phyloP scores from a whole-genome alignment of 768 basidiomycete species.

The Mycena venus region DNA sequence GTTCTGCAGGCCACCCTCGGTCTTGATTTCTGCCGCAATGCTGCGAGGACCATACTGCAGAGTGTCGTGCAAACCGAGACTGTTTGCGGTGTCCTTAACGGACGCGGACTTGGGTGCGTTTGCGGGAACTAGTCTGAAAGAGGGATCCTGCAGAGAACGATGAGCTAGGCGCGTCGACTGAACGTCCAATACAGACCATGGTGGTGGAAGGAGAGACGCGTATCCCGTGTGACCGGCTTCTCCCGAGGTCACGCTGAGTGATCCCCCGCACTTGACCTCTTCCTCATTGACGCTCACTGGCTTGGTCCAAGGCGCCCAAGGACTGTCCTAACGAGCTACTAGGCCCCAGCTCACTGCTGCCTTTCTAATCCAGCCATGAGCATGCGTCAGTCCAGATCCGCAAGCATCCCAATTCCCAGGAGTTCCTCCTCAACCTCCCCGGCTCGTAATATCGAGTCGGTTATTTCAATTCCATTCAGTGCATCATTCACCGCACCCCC shows the following conservation, averaged over 20 bases:
- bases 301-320: background rate
- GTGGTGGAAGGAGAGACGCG: slow-evolving; percentile 38
- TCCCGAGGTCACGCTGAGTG: too few species aligned
- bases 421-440: slow-evolving; percentile 59
- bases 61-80: slow-evolving; percentile 89
- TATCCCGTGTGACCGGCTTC: too few species aligned
- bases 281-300: background rate
- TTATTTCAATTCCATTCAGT: slow-evolving; percentile 71
- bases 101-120: slow-evolving; percentile 70
- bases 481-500: slow-evolving; percentile 46
- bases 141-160: slow-evolving; percentile 52
- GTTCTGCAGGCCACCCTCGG: slow-evolving; percentile 70
- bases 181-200: slow-evolving; percentile 12
- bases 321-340: background rate
- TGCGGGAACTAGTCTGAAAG: slow-evolving; percentile 76
- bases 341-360: background rate
- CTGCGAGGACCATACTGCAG: slow-evolving; percentile 88
- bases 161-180: slow-evolving; percentile 10
- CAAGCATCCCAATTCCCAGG: slow-evolving; percentile 78
- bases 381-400: slow-evolving; percentile 68
- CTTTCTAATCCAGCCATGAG: slow-evolving; percentile 50
- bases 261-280: background rate
- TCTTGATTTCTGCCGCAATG: slow-evolving; percentile 80
- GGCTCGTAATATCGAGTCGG: slow-evolving; percentile 72
- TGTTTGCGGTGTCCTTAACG: slow-evolving; percentile 75